phyloP scores from a whole-genome alignment of 495 filamentous ascomycete species.

The Elasticomyces elasticus region DNA sequence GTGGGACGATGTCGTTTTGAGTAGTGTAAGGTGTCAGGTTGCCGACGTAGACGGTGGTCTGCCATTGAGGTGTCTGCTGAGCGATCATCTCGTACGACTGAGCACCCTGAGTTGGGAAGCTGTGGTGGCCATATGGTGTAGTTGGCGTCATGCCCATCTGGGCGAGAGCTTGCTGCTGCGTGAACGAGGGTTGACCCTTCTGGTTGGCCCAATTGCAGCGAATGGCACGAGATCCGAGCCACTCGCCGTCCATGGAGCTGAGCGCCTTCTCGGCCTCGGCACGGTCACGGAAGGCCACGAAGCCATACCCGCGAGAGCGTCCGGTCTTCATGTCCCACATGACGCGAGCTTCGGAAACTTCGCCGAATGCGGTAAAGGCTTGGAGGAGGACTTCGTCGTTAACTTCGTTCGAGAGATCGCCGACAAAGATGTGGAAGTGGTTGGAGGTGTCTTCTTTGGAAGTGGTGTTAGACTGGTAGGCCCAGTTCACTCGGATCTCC shows the following conservation, averaged over 20 bases:
- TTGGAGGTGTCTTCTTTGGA: constrained; percentile 97
- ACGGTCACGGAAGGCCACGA: constrained; percentile 95
- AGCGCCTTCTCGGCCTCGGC: constrained; percentile 91
- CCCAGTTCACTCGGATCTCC: constrained; percentile 99
- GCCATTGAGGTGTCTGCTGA: constrained; percentile 93
- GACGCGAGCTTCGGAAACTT: constrained; percentile 95
- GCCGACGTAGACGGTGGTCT: constrained; percentile 97
- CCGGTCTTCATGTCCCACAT: constrained; percentile 99
- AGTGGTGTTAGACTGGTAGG: constrained; percentile 89
- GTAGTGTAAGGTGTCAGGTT: constrained; percentile 97
- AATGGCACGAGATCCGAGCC: constrained; percentile 96
- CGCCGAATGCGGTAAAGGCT: constrained; percentile 94
- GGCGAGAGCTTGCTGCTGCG: constrained; percentile 93
- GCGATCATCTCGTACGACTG: constrained; percentile 98
- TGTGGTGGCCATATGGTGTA: constrained; percentile 91
- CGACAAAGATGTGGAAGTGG: constrained; percentile 99
- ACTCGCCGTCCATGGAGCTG: constrained; percentile 97
- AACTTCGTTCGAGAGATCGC: constrained; percentile 96
- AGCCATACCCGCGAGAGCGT: constrained; percentile 92
- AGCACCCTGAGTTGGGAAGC: constrained; percentile 92
- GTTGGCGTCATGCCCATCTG: constrained; percentile 98
- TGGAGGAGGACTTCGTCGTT: constrained; percentile 93
- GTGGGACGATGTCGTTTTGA: constrained; percentile 84
- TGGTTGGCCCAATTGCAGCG: constrained; percentile 99
- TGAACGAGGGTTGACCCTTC: constrained; percentile 96